Percentiles rank a stretch among this genome's conserved stretches.
phyloP scores from a whole-genome alignment of 2,329 filamentous ascomycete genomes.

The Xylaria hypoxylon region DNA sequence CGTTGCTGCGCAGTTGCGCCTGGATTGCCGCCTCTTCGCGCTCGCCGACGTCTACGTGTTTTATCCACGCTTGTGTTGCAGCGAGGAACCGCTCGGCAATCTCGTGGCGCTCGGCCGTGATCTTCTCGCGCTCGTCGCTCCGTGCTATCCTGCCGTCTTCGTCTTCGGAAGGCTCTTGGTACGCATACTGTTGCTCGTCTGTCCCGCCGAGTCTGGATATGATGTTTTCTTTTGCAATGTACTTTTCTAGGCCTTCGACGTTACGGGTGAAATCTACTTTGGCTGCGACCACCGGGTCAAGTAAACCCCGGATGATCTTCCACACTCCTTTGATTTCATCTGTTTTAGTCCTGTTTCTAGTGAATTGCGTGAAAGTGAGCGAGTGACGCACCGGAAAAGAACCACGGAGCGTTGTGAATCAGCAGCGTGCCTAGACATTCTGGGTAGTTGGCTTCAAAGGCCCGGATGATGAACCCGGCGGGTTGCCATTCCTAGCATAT shows the following conservation, averaged over 20 bases:
- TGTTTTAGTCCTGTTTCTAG: conserved; percentile 13
- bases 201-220: conserved; percentile 84
- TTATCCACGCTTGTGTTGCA: conserved; percentile 78
- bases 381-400: conserved; percentile 79
- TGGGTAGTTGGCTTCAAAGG: conserved; percentile 97
- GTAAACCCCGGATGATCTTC: conserved; percentile 91
- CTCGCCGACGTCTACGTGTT: conserved; percentile 51
- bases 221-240: conserved; percentile 76
- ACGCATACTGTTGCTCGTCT: conserved; percentile 84
- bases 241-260: conserved; percentile 78
- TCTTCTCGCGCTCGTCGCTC: conserved; percentile 65
- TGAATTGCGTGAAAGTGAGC: conserved; percentile 11
- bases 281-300: conserved; percentile 90
- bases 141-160: conserved; percentile 82
- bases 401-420: conserved; percentile 93
- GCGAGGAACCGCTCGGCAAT: conserved; percentile 77
- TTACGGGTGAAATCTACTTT: conserved; percentile 93
- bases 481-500: conserved; percentile 80
- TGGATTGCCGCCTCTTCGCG: conserved; percentile 58
- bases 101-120: conserved; percentile 70
- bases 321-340: conserved; percentile 72
- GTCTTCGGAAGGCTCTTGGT: conserved; percentile 75
- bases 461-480: conserved; percentile 98
- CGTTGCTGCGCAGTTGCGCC: conserved; percentile 65
- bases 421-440: conserved; percentile 88